Evolutionary conservation across 1,139 yeast species (phyloP), one percentile per base, ranked within the genome.

Genomic region (Pichia sp.): DNA sequence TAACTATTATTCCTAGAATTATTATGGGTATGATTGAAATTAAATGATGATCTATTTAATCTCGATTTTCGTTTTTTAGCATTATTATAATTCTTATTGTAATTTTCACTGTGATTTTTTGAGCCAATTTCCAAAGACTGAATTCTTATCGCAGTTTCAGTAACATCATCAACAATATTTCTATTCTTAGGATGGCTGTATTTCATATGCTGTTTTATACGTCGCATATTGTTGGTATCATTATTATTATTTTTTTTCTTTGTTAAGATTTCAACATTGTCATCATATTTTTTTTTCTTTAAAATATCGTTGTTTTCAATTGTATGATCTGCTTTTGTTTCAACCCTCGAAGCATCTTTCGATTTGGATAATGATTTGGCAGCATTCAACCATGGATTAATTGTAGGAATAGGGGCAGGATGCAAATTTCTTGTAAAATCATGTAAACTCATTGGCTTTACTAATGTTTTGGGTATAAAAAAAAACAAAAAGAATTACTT

Each of bases 401-500:
- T 33, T 6, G 31, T 16, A 2, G 52, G 52, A 28, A 46, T 42
- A 4, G 52, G 52, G 5, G 52, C 52, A n/a, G 52, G 52, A 4
- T 47, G 49, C n/a, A 49, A 27, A 12, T 29, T 30, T 22, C 37
- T 41, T 11, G 47, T 32, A 9, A 44, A 12, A 12, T 37, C 42
- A 16, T 44, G 44, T 8, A 41, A 34, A 34, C 32, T 43, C 43
- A 43, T 33, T 24, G 25, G 20, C 16, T n/a, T 30, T 20, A 4
- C 16, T 10, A 31, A 31, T 31, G 11, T 20, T 20, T 6, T 26
- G 27, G 8, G 6, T 6, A 31, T 31, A 31, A 20, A 20, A 16
- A 31, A 8, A 20, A 8, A 20, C 6, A 31, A n/a, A n/a, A n/a
- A n/a, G n/a, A n/a, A n/a, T n/a, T n/a, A n/a, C n/a, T n/a, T n/a